These are phyloP conservation scores for Aristolochia fimbriata DNA, from an alignment of 164 flowering plant species.

Conservation along the genomic window DNA sequence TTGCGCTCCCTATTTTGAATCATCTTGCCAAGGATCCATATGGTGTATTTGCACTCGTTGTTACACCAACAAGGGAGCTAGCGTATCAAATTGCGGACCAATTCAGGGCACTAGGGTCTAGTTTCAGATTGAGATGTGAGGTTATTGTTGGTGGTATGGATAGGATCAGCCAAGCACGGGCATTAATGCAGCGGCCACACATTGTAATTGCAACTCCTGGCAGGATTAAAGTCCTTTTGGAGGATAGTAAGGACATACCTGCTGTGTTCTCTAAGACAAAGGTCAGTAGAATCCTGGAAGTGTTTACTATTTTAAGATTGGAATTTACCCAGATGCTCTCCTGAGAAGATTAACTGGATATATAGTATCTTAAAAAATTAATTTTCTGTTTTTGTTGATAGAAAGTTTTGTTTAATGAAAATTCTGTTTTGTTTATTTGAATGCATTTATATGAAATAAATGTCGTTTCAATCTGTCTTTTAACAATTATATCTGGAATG, in stretches of 20 bases:
- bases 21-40: slow-evolving; percentile 57
- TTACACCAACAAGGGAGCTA: slow-evolving; percentile 90
- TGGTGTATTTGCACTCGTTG: slow-evolving; percentile 74
- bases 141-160: slow-evolving; percentile 97
- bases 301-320: neutral
- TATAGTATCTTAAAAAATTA: too few species aligned
- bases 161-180: slow-evolving; percentile 49
- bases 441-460: too few species aligned
- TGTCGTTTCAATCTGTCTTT: too few species aligned
- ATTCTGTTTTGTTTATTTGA: neutral
- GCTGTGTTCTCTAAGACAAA: slow-evolving; percentile 62
- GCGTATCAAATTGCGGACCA: slow-evolving; percentile 92
- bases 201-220: slow-evolving; percentile 90
- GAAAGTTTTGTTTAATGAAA: neutral
- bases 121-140: slow-evolving; percentile 47
- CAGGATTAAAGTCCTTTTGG: slow-evolving; percentile 62
- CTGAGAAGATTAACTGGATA: too few species aligned
- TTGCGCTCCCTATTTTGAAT: slow-evolving; percentile 80
- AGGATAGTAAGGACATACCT: slow-evolving; percentile 60
- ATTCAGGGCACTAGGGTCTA: slow-evolving; percentile 72
- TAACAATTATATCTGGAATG: too few species aligned
- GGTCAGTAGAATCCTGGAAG: slow-evolving; percentile 23
- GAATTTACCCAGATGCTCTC: too few species aligned
- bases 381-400: neutral
- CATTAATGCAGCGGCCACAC: slow-evolving; percentile 61